These are phyloP conservation scores for Nakazawaea ernobii DNA, from an alignment of 805 yeast genomes.

Conservation along the genomic window DNA sequence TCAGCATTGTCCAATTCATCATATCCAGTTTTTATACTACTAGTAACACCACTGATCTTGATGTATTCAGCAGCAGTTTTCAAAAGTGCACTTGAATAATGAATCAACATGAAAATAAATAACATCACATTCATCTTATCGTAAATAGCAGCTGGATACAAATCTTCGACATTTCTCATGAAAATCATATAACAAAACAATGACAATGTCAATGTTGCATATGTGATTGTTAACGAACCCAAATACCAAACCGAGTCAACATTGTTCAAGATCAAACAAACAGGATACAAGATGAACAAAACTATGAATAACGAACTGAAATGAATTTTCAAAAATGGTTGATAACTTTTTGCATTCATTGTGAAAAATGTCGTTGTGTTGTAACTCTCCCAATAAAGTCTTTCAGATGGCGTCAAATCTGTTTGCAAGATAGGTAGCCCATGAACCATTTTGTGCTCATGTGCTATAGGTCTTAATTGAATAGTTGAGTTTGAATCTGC, in stretches of 20 bases:
- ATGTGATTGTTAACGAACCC: constrained; percentile 48
- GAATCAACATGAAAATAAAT: constrained; percentile 45
- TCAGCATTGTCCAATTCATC: not conserved
- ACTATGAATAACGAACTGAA: constrained; percentile 35
- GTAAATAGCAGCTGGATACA: constrained; percentile 78
- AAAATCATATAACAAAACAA: constrained; percentile 52
- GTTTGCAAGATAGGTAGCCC: constrained; percentile 73
- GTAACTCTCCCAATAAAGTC: constrained; percentile 71
- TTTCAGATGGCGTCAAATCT: constrained; percentile 63
- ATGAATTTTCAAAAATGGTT: constrained; percentile 51
- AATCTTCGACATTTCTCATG: constrained; percentile 50
- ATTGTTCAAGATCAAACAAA: constrained; percentile 58
- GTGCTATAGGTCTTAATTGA: too few relatives aligned
- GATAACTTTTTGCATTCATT: constrained; percentile 40
- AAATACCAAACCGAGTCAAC: constrained; percentile 54
- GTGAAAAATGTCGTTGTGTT: constrained; percentile 73
- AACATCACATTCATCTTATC: constrained; percentile 58
- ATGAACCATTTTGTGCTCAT: constrained; percentile 29
- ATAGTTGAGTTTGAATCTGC: too few relatives aligned
- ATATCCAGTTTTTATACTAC: not conserved
- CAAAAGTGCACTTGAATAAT: constrained; percentile 49
- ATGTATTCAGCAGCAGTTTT: not conserved
- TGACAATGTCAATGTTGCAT: constrained; percentile 40
- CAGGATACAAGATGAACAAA: constrained; percentile 58
- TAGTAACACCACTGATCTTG: constrained; percentile 8